These are phyloP conservation scores for Hymenochaete sp. DNA, from an alignment of 1,284 basidiomycete genomes.

Conservation along the genomic window DNA sequence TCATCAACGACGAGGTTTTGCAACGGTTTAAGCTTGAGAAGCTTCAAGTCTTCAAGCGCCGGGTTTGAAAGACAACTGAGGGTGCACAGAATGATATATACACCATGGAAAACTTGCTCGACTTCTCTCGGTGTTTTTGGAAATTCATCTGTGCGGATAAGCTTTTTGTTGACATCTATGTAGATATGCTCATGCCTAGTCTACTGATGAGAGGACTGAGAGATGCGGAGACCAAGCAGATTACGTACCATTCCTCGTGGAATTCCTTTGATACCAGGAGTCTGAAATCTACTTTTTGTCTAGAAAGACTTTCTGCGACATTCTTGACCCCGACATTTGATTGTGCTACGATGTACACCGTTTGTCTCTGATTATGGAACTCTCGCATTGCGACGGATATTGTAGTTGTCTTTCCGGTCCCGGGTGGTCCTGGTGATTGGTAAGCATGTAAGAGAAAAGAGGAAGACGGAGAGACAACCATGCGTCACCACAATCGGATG, in stretches of 20 bases:
- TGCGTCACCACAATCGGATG: conserved; percentile 27
- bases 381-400: conserved; percentile 24
- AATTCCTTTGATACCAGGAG: conserved; percentile 43
- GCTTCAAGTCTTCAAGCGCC: conserved; percentile 24
- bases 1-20: conserved; percentile 38
- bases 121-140: conserved; percentile 29
- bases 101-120: conserved; percentile 22
- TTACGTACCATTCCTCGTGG: conserved; percentile 36
- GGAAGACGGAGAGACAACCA: conserved; percentile 20
- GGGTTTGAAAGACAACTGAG: conserved; percentile 38
- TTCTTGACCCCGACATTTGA: conserved; percentile 42
- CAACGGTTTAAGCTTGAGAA: conserved; percentile 31
- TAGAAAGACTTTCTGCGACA: conserved; percentile 34
- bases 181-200: conserved; percentile 44
- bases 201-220: conserved; percentile 3
- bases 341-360: conserved; percentile 27
- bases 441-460: too few species aligned
- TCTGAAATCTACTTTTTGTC: conserved; percentile 32
- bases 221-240: neutral
- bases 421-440: conserved; percentile 28
- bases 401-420: conserved; percentile 29
- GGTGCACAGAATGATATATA: conserved; percentile 34
- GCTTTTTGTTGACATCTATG: conserved; percentile 23
- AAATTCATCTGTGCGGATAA: too few species aligned
- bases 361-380: conserved; percentile 12